A percentile compares a stretch with the other conserved stretches of the same genome.
Evolutionary conservation across 2,329 filamentous ascomycete species (phyloP).

Genomic region (Paecilomyces variotii): DNA sequence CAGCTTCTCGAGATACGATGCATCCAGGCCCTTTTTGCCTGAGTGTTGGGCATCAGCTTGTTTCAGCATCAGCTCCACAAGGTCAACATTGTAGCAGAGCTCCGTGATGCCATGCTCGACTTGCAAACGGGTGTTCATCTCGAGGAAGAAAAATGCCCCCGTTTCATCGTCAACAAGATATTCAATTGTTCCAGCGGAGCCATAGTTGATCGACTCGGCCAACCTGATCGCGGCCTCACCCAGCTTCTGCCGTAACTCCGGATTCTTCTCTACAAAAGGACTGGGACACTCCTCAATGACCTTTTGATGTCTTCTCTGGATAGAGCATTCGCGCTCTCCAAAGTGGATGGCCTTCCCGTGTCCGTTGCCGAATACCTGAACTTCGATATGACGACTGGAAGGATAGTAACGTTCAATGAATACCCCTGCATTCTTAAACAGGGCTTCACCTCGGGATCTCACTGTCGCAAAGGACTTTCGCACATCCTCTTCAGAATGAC

Average conservation of each 20-base stretch:
- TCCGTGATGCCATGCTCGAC: conserved; percentile 54
- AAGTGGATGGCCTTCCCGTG: conserved; percentile 73
- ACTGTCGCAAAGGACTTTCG: conserved; percentile 62
- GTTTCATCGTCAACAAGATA: conserved; percentile 81
- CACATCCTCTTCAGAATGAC: conserved; percentile 61
- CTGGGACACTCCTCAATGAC: conserved; percentile 84
- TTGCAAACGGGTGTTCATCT: conserved; percentile 53
- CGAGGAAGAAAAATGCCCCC: conserved; percentile 64
- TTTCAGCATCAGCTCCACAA: conserved; percentile 49
- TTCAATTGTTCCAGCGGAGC: conserved; percentile 83
- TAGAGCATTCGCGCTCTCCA: conserved; percentile 79
- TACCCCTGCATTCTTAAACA: conserved; percentile 78
- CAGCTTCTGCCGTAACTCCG: conserved; percentile 56
- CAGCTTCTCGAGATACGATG: conserved; percentile 32
- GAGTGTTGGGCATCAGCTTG: conserved; percentile 46
- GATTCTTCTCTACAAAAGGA: conserved; percentile 49
- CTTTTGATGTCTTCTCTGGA: conserved; percentile 84
- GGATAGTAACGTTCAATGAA: conserved; percentile 78
- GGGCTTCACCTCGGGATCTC: conserved; percentile 64
- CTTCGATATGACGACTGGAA: conserved; percentile 75
- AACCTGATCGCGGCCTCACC: conserved; percentile 62
- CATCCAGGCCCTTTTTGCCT: conserved; percentile 39
- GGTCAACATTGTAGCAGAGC: conserved; percentile 46
- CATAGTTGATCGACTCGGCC: conserved; percentile 54
- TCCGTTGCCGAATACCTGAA: conserved; percentile 82